These are phyloP conservation scores for Pleurotus salmoneostramineus DNA, from an alignment of 768 basidiomycete species.

Conservation along the genomic window DNA sequence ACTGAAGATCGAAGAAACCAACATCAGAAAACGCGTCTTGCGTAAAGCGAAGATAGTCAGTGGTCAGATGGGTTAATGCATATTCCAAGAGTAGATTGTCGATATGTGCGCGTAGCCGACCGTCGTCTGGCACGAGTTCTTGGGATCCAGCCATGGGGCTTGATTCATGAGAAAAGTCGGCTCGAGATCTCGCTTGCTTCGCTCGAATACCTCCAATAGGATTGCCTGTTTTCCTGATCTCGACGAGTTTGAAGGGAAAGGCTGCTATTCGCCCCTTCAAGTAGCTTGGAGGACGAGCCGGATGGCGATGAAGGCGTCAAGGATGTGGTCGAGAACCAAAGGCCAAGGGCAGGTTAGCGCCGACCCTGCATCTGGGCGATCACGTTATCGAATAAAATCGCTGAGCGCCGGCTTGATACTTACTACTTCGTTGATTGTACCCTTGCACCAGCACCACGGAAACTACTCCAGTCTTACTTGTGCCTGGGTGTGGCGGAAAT, in stretches of 20 bases:
- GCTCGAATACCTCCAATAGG: not conserved
- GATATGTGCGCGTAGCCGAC: conserved; percentile 38
- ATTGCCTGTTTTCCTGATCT: not conserved
- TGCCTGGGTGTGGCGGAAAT: not conserved
- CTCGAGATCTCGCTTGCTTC: not conserved
- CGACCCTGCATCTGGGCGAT: not conserved
- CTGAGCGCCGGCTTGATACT: not conserved
- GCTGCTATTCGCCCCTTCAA: not conserved
- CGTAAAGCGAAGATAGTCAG: conserved; percentile 52
- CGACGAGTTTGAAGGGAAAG: not conserved
- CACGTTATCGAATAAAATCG: not conserved
- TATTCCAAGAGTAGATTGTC: conserved; percentile 53
- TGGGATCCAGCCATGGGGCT: not conserved
- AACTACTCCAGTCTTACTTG: not conserved
- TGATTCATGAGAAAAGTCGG: not conserved
- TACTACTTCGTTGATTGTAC: not conserved
- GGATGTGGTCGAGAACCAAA: not conserved
- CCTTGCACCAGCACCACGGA: not conserved
- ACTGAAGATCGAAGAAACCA: not conserved
- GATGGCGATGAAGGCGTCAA: not conserved
- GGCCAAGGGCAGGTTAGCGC: not conserved
- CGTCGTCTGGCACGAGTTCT: not conserved
- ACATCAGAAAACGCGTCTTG: conserved; percentile 45
- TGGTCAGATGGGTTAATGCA: conserved; percentile 46
- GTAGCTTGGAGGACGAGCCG: not conserved